Percentiles rank a stretch among this genome's conserved stretches.
Evolutionary conservation across 495 filamentous ascomycete species (phyloP).

Genomic region (Hypomontagnella monticulosa): DNA sequence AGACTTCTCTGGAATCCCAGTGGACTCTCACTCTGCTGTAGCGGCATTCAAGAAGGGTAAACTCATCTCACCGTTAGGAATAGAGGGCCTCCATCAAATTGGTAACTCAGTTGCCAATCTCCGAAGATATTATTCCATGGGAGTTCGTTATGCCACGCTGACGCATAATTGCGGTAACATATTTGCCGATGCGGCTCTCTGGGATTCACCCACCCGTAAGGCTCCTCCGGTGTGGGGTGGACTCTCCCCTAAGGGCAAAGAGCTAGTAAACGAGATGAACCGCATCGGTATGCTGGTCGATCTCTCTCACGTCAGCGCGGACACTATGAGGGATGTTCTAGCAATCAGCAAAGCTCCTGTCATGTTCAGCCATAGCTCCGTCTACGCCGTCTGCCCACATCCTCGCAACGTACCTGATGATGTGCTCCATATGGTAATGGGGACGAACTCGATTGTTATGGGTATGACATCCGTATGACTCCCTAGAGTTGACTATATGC

Average conservation of each 20-base stretch:
- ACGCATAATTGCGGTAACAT: slow-evolving; percentile 95
- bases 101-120: slow-evolving; percentile 84
- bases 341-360: slow-evolving; percentile 70
- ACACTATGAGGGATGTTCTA: slow-evolving; percentile 76
- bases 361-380: slow-evolving; percentile 78
- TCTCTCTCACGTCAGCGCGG: slow-evolving; percentile 71
- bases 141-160: slow-evolving; percentile 90
- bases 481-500: not conserved
- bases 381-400: slow-evolving; percentile 72
- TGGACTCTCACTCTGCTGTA: slow-evolving; percentile 67
- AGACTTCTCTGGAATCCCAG: slow-evolving; percentile 68
- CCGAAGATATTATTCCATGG: slow-evolving; percentile 76
- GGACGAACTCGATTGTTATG: slow-evolving; percentile 73
- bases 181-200: slow-evolving; percentile 85
- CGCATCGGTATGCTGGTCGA: slow-evolving; percentile 83
- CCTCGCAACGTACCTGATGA: slow-evolving; percentile 79
- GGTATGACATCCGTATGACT: slow-evolving; percentile 45
- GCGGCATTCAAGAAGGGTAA: slow-evolving; percentile 67
- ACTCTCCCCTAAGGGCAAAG: slow-evolving; percentile 72
- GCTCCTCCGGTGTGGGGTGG: slow-evolving; percentile 67
- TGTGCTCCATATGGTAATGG: slow-evolving; percentile 69
- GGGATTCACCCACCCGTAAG: slow-evolving; percentile 54
- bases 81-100: slow-evolving; percentile 96
- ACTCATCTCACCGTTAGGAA: slow-evolving; percentile 73
- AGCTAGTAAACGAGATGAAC: slow-evolving; percentile 80